These are phyloP conservation scores for Colletotrichum eleusines DNA, from an alignment of 2,329 filamentous ascomycete genomes.

Conservation along the genomic window DNA sequence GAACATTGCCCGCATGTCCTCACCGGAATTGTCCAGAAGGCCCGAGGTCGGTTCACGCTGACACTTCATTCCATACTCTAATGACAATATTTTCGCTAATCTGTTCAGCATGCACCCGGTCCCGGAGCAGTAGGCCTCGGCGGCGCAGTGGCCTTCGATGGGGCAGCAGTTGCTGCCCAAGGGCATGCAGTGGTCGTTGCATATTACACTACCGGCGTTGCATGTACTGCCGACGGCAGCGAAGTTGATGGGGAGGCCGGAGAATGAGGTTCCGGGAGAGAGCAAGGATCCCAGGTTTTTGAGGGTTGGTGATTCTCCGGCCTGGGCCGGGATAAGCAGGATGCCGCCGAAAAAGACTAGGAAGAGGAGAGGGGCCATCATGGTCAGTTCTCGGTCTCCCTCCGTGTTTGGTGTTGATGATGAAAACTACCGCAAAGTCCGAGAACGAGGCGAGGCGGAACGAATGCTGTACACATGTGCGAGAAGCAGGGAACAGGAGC, in stretches of 20 bases:
- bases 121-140: conserved; percentile 6
- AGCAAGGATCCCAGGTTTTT: not conserved
- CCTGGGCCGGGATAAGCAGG: not conserved
- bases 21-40: not conserved
- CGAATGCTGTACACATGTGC: not conserved
- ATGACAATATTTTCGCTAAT: not conserved
- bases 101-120: not conserved
- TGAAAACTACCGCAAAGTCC: too few relatives aligned
- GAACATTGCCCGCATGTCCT: not conserved
- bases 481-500: too few relatives aligned
- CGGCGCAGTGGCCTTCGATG: not conserved
- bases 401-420: not conserved
- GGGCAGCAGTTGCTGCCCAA: conserved; percentile 1
- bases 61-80: not conserved
- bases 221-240: not conserved
- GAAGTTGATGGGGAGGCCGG: conserved; percentile 3
- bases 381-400: not conserved
- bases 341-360: not conserved
- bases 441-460: not conserved
- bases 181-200: conserved; percentile 3
- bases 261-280: too few relatives aligned
- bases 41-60: too few relatives aligned
- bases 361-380: not conserved
- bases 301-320: not conserved
- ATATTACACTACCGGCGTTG: not conserved